Evolutionary conservation across 2,329 filamentous ascomycete species (phyloP).

Genomic region (Cladophialophora yegresii): DNA sequence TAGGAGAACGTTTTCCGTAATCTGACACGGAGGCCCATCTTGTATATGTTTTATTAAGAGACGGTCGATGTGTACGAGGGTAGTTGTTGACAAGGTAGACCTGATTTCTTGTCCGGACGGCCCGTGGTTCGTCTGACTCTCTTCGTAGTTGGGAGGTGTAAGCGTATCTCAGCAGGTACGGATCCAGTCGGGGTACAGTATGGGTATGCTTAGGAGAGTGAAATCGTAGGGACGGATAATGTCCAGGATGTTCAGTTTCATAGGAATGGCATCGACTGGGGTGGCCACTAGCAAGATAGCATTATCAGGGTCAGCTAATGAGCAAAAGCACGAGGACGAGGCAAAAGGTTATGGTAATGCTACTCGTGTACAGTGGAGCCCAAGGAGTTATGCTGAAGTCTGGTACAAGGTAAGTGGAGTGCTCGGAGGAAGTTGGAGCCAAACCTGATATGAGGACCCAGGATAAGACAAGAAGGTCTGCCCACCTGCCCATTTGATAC

Average conservation of each 20-base stretch:
- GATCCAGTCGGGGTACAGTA: neutral
- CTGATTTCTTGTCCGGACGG: neutral
- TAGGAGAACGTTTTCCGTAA: conserved; percentile 31
- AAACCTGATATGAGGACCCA: conserved; percentile 9
- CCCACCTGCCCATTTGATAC: neutral
- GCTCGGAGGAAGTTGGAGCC: conserved; percentile 17
- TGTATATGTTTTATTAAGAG: neutral
- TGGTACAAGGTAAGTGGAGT: conserved; percentile 24
- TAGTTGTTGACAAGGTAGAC: neutral
- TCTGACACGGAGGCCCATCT: conserved; percentile 31
- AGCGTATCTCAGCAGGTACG: neutral
- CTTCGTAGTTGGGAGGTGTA: neutral
- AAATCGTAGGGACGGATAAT: neutral
- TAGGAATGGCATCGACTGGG: conserved; percentile 8
- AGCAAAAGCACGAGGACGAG: conserved; percentile 14
- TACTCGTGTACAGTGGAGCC: conserved; percentile 13
- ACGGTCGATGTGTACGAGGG: neutral
- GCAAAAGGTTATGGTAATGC: conserved; percentile 10
- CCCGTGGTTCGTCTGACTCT: too few relatives aligned
- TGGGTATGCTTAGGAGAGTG: neutral
- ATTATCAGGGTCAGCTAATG: conserved; percentile 18
- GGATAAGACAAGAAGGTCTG: conserved; percentile 17
- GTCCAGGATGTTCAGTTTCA: neutral
- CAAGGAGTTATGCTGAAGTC: conserved; percentile 13
- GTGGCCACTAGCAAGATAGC: conserved; percentile 2